These are phyloP conservation scores for Phylloboletellus chloephorus DNA, from an alignment of 1,284 basidiomycete species.

Conservation along the genomic window DNA sequence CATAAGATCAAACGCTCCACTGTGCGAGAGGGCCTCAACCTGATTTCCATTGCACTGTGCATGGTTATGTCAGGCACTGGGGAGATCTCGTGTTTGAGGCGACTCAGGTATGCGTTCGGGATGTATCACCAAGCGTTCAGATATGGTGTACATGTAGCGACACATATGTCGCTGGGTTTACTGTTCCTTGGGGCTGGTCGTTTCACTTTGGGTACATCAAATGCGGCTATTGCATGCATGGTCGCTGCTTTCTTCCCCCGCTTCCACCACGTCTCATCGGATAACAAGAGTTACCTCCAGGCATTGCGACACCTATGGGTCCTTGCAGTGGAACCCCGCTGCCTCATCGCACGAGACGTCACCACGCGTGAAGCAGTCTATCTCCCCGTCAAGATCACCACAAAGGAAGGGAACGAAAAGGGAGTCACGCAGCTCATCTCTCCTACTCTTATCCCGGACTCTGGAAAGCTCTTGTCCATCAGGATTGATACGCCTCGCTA, in stretches of 20 bases:
- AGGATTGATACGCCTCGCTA: conserved; percentile 89
- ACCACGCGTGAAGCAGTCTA: conserved; percentile 88
- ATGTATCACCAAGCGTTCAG: conserved; percentile 76
- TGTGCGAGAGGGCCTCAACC: conserved; percentile 83
- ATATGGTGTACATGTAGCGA: conserved; percentile 89
- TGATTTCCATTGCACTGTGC: conserved; percentile 79
- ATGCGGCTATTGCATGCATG: conserved; percentile 88
- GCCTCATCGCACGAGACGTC: conserved; percentile 86
- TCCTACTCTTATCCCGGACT: conserved; percentile 86
- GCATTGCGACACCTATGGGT: conserved; percentile 95
- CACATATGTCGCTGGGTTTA: conserved; percentile 87
- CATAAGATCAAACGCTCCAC: conserved; percentile 81
- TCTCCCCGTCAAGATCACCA: conserved; percentile 82
- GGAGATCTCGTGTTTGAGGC: conserved; percentile 83
- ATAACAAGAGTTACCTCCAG: conserved; percentile 90
- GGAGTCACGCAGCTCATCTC: conserved; percentile 76
- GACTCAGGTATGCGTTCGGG: conserved; percentile 90
- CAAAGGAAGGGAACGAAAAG: conserved; percentile 55
- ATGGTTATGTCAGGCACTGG: conserved; percentile 97
- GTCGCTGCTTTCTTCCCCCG: conserved; percentile 89
- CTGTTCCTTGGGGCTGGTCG: conserved; percentile 93
- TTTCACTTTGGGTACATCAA: conserved; percentile 88
- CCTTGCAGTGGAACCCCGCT: conserved; percentile 89
- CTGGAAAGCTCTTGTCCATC: conserved; percentile 74
- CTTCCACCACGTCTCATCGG: conserved; percentile 71